These are phyloP conservation scores for Akanthomyces uredinophilus DNA, from an alignment of 2,329 filamentous ascomycete genomes.

Conservation along the genomic window DNA sequence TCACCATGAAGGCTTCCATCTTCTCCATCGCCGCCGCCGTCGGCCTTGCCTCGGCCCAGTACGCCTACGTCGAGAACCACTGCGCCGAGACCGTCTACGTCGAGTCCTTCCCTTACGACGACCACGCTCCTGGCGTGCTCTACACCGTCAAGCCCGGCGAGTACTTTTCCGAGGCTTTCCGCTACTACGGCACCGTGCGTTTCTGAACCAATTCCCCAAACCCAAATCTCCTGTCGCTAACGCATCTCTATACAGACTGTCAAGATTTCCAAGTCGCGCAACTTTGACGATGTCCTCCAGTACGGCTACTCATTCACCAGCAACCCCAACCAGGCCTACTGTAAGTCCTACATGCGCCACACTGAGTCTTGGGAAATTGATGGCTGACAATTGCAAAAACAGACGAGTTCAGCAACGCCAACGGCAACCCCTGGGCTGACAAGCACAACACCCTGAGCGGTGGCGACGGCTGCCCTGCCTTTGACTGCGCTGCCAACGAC, in stretches of 20 bases:
- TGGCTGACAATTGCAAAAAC: constrained; percentile 9
- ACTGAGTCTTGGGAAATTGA: not conserved
- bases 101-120: constrained; percentile 33
- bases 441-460: constrained; percentile 33
- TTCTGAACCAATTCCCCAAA: not conserved
- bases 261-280: constrained; percentile 36
- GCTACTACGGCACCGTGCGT: constrained; percentile 32
- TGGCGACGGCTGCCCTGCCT: constrained; percentile 32
- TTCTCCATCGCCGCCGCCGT: constrained; percentile 28
- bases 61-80: constrained; percentile 33
- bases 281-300: constrained; percentile 33
- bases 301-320: constrained; percentile 37
- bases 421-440: constrained; percentile 36
- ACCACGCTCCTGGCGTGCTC: constrained; percentile 26
- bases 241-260: constrained; percentile 29
- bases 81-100: constrained; percentile 31
- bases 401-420: constrained; percentile 37
- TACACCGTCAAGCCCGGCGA: constrained; percentile 29
- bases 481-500: constrained; percentile 33
- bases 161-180: constrained; percentile 32
- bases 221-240: not conserved
- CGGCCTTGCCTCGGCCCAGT: constrained; percentile 29
- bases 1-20: constrained; percentile 27
- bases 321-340: constrained; percentile 35
- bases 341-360: constrained; percentile 22